These are phyloP conservation scores for Celoporthe dispersa DNA, from an alignment of 2,329 filamentous ascomycete genomes.

Conservation along the genomic window DNA sequence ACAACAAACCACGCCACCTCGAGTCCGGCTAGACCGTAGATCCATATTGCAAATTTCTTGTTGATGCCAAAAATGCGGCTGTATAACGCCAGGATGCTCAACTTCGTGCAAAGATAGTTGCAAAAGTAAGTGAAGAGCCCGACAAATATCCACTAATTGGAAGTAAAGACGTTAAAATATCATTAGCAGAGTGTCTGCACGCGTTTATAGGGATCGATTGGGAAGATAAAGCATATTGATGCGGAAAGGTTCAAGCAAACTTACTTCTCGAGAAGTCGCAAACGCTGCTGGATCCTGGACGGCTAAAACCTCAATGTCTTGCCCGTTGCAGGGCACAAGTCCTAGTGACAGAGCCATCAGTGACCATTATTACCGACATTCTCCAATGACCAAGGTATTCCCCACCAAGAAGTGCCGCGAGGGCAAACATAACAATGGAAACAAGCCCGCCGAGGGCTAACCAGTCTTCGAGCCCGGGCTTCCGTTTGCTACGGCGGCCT, in stretches of 20 bases:
- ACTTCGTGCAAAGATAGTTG: not conserved
- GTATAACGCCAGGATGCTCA: not conserved
- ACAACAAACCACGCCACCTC: not conserved
- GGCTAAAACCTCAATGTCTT: too few relatives aligned
- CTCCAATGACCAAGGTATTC: too few relatives aligned
- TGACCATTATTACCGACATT: too few relatives aligned
- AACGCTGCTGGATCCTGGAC: too few relatives aligned
- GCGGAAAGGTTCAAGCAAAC: too few relatives aligned
- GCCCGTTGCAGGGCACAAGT: too few relatives aligned
- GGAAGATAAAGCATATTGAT: too few relatives aligned
- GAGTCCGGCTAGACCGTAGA: not conserved
- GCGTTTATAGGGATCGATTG: too few relatives aligned
- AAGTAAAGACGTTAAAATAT: not conserved
- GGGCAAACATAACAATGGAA: not conserved
- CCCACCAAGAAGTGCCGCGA: not conserved
- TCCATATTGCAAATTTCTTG: not conserved
- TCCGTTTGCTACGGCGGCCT: not conserved
- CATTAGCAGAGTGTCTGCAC: too few relatives aligned
- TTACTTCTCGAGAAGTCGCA: too few relatives aligned
- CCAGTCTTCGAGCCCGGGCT: not conserved
- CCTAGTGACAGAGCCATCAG: not conserved
- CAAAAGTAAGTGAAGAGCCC: not conserved
- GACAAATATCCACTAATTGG: not conserved
- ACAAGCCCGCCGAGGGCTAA: not conserved
- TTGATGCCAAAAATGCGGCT: constrained; percentile 3